Base-by-base conservation (phyloP, 179 eudicot species). In the Vitellaria paradoxa region DNA sequence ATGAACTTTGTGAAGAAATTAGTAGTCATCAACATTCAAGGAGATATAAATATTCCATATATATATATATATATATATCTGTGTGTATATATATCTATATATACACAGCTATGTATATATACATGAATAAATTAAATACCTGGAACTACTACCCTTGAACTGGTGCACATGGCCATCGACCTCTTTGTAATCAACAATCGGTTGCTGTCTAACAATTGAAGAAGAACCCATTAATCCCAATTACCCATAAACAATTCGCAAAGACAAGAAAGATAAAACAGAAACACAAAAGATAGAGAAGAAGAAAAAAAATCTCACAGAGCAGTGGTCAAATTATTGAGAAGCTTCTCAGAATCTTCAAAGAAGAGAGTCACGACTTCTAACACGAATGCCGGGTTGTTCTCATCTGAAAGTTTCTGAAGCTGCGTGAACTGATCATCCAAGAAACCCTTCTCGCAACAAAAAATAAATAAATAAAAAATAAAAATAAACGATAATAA, bases 61-160 rank as follows among this genome's bases (percentile, higher is more conserved):
- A 30, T 30, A 30, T 30, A 30, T 30, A 30, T 30, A 30, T 30
- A 30, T 30, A 30, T 30, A 30, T n/a, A n/a, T n/a, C n/a, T n/a
- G n/a, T n/a, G n/a, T n/a, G n/a, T n/a, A 30, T 2, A 30, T 30
- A 30, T 30, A 30, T 30, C 1, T 30, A 30, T 30, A 30, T 30
- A 30, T 30, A 30, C n/a, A n/a, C n/a, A n/a, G n/a, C n/a, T n/a
- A n/a, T n/a, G n/a, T 30, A 30, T 30, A 30, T 2, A 59, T 6
- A 68, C 9, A 23, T 7, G 65, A 61, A 46, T 21, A 15, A 75
- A 76, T 26, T 4, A 62, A 1, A 45, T 65, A 89, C 93, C 93
- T 90, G 80, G 91, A 85, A 74, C 91, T 88, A 72, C 91, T 90
- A 17, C 91, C 91, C 79, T 88, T 90, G 72, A 88, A 81, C 78